These are phyloP conservation scores for Cytospora piceicola DNA, from an alignment of 2,329 filamentous ascomycete species.

Conservation along the genomic window DNA sequence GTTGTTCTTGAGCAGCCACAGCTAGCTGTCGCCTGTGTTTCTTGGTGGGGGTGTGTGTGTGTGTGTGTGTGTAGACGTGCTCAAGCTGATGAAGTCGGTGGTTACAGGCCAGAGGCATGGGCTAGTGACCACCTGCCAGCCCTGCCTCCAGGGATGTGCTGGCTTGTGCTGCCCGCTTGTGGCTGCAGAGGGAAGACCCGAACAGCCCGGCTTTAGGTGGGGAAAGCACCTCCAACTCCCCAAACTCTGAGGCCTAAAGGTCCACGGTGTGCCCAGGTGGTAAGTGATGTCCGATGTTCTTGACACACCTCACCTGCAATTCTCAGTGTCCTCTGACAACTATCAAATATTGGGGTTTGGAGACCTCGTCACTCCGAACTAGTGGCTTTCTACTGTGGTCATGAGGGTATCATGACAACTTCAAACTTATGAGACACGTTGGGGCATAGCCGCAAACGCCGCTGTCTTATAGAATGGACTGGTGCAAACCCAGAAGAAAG, in stretches of 20 bases:
- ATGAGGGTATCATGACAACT: not conserved
- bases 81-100: not conserved
- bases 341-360: not conserved
- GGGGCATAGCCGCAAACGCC: no score
- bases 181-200: conserved; percentile 1
- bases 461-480: no score
- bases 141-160: not conserved
- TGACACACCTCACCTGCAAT: no score
- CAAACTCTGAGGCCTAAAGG: not conserved
- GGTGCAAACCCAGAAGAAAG: no score
- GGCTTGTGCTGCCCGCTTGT: not conserved
- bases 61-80: not conserved
- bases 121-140: not conserved
- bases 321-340: not conserved
- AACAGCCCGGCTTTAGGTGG: not conserved
- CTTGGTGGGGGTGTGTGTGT: no score
- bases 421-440: not conserved
- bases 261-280: not conserved
- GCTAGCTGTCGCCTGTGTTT: not conserved
- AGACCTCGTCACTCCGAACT: not conserved
- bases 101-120: not conserved
- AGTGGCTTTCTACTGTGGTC: not conserved
- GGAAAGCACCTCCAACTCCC: not conserved
- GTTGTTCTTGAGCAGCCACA: not conserved
- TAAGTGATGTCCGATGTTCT: not conserved